phyloP scores from a whole-genome alignment of 805 yeast species.

The Kockiozyma suomiensis region DNA sequence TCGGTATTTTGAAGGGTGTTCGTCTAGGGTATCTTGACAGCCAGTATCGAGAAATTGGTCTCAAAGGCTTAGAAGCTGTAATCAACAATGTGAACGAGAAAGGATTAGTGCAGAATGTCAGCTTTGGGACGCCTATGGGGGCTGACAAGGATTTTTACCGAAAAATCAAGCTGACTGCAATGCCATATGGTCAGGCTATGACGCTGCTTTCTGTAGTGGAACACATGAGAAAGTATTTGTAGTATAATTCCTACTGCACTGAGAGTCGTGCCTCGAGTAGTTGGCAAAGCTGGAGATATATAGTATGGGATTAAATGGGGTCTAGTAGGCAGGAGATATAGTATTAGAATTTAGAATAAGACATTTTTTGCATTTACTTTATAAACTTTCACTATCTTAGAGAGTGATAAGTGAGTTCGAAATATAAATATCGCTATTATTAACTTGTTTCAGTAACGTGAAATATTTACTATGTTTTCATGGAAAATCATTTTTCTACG shows the following conservation, averaged over 20 bases:
- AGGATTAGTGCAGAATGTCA: conserved; percentile 44
- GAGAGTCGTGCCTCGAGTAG: no score
- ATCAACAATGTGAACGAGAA: conserved; percentile 39
- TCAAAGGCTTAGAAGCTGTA: conserved; percentile 43
- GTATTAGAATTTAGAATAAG: no score
- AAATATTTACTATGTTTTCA: no score
- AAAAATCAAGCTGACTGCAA: conserved; percentile 44
- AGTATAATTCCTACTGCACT: not conserved
- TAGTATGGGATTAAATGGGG: no score
- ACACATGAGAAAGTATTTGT: conserved; percentile 18
- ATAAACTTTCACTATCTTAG: no score
- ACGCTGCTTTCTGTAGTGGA: conserved; percentile 45
- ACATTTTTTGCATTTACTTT: no score
- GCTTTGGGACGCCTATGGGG: conserved; percentile 47
- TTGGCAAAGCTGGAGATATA: no score
- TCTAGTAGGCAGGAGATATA: no score
- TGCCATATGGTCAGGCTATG: conserved; percentile 47
- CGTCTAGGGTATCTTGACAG: conserved; percentile 36
- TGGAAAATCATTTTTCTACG: no score
- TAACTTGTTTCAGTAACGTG: no score
- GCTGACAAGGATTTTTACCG: conserved; percentile 42
- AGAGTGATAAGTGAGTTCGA: no score
- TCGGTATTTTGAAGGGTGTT: conserved; percentile 44
- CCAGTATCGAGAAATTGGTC: conserved; percentile 38
- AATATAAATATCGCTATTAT: no score